Evolutionary conservation across 1,139 yeast genomes (phyloP).

Genomic region (Saccharomyces pastorianus): DNA sequence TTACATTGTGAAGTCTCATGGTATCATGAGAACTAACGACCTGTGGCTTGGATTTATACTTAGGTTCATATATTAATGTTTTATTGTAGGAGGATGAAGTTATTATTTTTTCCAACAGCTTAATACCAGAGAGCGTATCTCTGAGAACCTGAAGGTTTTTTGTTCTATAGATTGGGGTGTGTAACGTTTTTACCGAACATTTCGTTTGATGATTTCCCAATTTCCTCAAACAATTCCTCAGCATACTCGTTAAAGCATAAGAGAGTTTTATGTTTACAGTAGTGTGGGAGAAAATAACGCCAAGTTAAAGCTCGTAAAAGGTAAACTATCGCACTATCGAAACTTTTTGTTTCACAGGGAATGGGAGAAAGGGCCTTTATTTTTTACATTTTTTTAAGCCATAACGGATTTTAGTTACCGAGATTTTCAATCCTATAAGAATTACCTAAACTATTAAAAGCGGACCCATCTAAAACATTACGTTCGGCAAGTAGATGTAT

Average conservation of each 20-base stretch:
- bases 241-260: not conserved
- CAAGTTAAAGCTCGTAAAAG: not conserved
- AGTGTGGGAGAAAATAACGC: not conserved
- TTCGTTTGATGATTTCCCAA: not conserved
- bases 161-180: constrained; percentile 22
- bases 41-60: constrained; percentile 20
- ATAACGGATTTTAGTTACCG: not conserved
- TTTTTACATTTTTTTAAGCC: not conserved
- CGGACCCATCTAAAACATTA: not conserved
- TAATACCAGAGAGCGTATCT: constrained; percentile 14
- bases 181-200: constrained; percentile 19
- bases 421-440: not conserved
- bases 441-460: not conserved
- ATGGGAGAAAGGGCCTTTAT: not conserved
- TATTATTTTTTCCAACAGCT: constrained; percentile 18
- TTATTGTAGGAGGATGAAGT: constrained; percentile 17
- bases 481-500: not conserved
- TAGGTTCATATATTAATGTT: constrained; percentile 20
- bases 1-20: constrained; percentile 15
- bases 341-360: not conserved
- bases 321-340: not conserved
- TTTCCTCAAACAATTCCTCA: not conserved
- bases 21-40: constrained; percentile 20
- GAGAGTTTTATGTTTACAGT: not conserved
- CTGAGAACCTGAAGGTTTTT: constrained; percentile 9